Evolutionary conservation across 1,139 yeast genomes (phyloP).

Genomic region (Candida gigantensis): DNA sequence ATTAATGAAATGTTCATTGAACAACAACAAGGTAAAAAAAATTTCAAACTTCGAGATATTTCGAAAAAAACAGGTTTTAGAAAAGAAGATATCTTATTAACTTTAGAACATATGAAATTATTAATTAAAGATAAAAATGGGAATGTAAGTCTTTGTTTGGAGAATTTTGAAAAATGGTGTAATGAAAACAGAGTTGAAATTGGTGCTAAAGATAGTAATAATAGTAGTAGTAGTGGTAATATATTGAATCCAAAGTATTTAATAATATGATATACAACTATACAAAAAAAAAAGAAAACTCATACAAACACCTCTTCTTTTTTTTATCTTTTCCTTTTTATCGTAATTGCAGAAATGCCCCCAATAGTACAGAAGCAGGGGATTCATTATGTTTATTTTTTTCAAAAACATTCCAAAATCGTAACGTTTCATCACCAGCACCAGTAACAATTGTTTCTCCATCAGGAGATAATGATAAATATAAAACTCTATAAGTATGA

Average conservation of each 20-base stretch:
- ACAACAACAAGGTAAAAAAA: no score
- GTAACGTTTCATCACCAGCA: conserved; percentile 94
- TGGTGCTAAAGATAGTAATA: conserved; percentile 22
- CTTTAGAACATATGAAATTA: conserved; percentile 64
- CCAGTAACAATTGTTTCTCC: conserved; percentile 98
- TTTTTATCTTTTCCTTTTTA: conserved; percentile 20
- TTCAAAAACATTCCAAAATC: conserved; percentile 93
- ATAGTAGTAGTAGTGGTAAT: conserved; percentile 23
- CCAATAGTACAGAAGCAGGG: conserved; percentile 66
- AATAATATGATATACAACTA: conserved; percentile 4
- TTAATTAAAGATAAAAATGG: conserved; percentile 25
- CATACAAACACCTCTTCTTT: background rate
- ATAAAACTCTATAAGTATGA: conserved; percentile 89
- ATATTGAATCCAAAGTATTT: conserved; percentile 32
- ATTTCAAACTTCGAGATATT: conserved; percentile 52
- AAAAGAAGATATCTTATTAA: conserved; percentile 62
- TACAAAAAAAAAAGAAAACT: no score
- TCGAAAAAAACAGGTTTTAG: conserved; percentile 68
- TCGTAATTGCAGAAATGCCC: conserved; percentile 78
- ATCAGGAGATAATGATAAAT: conserved; percentile 91
- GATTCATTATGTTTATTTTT: conserved; percentile 61
- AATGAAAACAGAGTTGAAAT: conserved; percentile 24
- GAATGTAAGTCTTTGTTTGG: conserved; percentile 20
- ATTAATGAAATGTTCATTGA: conserved; percentile 16
- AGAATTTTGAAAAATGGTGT: conserved; percentile 34